These are phyloP conservation scores for Quercus alba DNA, from an alignment of 306 rosid genomes.

Conservation along the genomic window DNA sequence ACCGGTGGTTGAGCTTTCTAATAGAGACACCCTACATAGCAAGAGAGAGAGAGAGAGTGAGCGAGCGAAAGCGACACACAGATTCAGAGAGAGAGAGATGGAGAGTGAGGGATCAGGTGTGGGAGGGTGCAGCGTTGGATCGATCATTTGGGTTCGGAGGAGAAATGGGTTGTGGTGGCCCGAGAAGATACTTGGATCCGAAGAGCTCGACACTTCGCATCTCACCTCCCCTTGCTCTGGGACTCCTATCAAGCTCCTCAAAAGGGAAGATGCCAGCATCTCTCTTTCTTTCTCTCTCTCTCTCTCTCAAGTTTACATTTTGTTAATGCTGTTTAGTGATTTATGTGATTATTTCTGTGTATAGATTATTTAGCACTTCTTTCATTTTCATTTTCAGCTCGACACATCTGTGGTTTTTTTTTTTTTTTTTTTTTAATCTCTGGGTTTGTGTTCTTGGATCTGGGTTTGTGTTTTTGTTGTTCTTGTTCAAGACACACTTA, in stretches of 20 bases:
- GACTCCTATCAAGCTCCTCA: constrained; percentile 58
- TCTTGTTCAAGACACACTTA: too few species aligned
- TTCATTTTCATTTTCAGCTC: too few species aligned
- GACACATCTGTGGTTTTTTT: too few species aligned
- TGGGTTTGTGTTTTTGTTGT: too few species aligned
- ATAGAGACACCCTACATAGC: constrained; percentile 1
- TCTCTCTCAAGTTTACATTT: neutral
- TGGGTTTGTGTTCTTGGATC: too few species aligned
- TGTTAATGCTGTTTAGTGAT: too few species aligned
- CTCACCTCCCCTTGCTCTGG: constrained; percentile 67
- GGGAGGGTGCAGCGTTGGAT: constrained; percentile 46
- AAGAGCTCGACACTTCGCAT: constrained; percentile 52
- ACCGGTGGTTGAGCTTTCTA: constrained; percentile 34
- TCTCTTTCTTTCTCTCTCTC: neutral
- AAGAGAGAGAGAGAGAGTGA: constrained; percentile 1
- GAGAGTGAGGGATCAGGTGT: constrained; percentile 41
- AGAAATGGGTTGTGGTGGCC: constrained; percentile 71
- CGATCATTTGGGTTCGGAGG: constrained; percentile 63
- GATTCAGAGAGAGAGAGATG: constrained; percentile 13
- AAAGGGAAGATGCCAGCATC: too few species aligned
- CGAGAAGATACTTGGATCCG: constrained; percentile 55
- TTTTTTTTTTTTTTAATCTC: too few species aligned
- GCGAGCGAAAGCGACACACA: neutral
- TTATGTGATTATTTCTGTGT: too few species aligned
- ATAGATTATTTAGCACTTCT: too few species aligned